Evolutionary conservation across 805 yeast genomes (phyloP).

Genomic region (Cyberlindnera americana): DNA sequence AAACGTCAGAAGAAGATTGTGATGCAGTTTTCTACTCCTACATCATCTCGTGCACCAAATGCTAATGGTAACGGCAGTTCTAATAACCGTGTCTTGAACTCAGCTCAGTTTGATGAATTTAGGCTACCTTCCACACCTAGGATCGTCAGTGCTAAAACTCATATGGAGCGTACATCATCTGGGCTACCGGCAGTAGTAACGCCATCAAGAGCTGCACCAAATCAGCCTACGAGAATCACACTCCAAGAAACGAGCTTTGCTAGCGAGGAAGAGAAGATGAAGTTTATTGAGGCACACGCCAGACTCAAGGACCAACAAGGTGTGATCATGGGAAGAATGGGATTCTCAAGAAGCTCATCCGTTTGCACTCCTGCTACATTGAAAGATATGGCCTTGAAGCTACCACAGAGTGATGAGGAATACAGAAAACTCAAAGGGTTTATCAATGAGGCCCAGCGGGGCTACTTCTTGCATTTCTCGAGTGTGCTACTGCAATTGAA

Average conservation of each 20-base stretch:
- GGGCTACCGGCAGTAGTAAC: conserved; percentile 9
- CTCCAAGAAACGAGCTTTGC: conserved; percentile 19
- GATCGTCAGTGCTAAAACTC: conserved; percentile 24
- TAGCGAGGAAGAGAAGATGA: conserved; percentile 21
- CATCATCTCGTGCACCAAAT: conserved; percentile 10
- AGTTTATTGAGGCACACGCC: conserved; percentile 18
- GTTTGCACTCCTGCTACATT: conserved; percentile 40
- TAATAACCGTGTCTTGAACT: conserved; percentile 3
- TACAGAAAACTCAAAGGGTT: conserved; percentile 37
- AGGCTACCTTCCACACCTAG: conserved; percentile 25
- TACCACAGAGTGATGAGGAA: conserved; percentile 50
- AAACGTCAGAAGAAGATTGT: conserved; percentile 41
- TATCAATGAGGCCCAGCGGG: conserved; percentile 26
- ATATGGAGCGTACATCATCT: conserved; percentile 25
- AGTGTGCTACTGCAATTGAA: conserved; percentile 28
- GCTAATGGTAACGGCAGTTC: not conserved
- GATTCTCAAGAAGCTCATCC: conserved; percentile 32
- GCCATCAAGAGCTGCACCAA: conserved; percentile 13
- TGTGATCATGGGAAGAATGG: conserved; percentile 39
- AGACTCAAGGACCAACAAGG: conserved; percentile 40
- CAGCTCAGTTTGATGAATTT: conserved; percentile 15
- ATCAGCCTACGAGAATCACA: conserved; percentile 24
- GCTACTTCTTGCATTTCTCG: conserved; percentile 38
- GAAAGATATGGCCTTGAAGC: conserved; percentile 49
- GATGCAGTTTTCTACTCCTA: conserved; percentile 42